phyloP scores from a whole-genome alignment of 495 filamentous ascomycete genomes.

The Neurospora sp. region DNA sequence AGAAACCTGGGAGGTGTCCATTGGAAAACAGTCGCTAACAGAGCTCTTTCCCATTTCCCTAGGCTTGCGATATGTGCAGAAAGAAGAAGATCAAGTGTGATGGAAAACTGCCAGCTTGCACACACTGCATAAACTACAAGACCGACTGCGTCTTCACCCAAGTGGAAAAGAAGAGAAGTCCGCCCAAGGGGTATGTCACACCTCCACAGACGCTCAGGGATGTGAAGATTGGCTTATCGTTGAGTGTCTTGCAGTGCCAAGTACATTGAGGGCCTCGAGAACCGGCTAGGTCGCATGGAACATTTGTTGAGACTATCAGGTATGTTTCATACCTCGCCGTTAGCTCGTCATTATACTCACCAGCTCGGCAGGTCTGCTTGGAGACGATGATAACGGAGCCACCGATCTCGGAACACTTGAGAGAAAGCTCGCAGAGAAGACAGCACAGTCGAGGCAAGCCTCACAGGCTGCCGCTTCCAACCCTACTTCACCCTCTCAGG shows the following conservation, averaged over 20 bases:
- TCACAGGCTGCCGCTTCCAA: conserved; percentile 32
- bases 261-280: conserved; percentile 96
- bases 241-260: conserved; percentile 55
- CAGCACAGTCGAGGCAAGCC: conserved; percentile 33
- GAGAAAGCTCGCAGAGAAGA: conserved; percentile 65
- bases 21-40: background rate
- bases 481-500: conserved; percentile 36
- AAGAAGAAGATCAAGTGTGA: conserved; percentile 99
- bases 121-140: conserved; percentile 97
- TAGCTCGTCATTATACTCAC: conserved; percentile 7
- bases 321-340: conserved; percentile 4
- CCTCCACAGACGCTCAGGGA: background rate
- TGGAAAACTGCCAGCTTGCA: conserved; percentile 88
- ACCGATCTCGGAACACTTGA: conserved; percentile 85
- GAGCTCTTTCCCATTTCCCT: conserved; percentile 11
- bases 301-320: conserved; percentile 78
- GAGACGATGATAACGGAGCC: conserved; percentile 74
- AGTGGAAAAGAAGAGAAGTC: conserved; percentile 96
- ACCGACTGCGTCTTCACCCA: conserved; percentile 96
- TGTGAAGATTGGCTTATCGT: conserved; percentile 12
- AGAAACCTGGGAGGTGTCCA: background rate
- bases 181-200: conserved; percentile 74
- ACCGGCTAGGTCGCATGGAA: conserved; percentile 90
- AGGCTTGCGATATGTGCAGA: conserved; percentile 98
- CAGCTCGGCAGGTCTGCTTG: conserved; percentile 48